Base-by-base conservation (phyloP, 441 rosid species). In the Theobroma grandiflorum region DNA sequence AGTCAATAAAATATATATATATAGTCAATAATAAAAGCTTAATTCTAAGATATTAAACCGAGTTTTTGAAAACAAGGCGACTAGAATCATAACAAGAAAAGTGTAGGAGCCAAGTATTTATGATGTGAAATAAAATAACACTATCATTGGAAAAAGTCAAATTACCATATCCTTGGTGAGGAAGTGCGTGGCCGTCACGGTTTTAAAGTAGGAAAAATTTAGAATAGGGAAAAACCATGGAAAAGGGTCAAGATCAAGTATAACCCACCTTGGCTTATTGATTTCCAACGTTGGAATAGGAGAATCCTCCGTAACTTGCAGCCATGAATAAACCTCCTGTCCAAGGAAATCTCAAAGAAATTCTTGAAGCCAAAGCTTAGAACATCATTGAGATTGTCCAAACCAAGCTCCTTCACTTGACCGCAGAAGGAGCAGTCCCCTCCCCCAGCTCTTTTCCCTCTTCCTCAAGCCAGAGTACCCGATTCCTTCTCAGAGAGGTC, bases 311-410 rank as follows among this genome's bases (percentile, higher is more conserved):
- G 10, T 14, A 7, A 16, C 45, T 64, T 64, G 47, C 47, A 64
- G 69, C 20, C 45, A 57, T 10, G 4, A 18, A 50, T 26, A 61
- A 26, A 45, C 37, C 68, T 65, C 53, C 8, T 3, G 70, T 22
- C 37, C 3, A 31, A 80, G 52, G 75, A 59, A 31, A 68, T 26
- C 62, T 4, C 3, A 58, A 47, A 40, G 11, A 59, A 61, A 71
- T 37, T 66, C 64, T 77, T 66, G 53, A 67, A 38, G 66, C 59
- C n/a, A 38, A 77, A 77, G 79, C 35, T 22, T 58, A 2, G 63
- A 58, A 58, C 31, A 18, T 58, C 31, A 58, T 58, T 58, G 63
- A 58, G 63, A 58, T 3, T 3, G 14, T n/a, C 61, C 4, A 4
- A 10, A 58, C 63, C n/a, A 20, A 6, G 2, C 3, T 20, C 63